Conservation (phyloP, 768 basidiomycete genomes). For the Mycena latifolia region DNA sequence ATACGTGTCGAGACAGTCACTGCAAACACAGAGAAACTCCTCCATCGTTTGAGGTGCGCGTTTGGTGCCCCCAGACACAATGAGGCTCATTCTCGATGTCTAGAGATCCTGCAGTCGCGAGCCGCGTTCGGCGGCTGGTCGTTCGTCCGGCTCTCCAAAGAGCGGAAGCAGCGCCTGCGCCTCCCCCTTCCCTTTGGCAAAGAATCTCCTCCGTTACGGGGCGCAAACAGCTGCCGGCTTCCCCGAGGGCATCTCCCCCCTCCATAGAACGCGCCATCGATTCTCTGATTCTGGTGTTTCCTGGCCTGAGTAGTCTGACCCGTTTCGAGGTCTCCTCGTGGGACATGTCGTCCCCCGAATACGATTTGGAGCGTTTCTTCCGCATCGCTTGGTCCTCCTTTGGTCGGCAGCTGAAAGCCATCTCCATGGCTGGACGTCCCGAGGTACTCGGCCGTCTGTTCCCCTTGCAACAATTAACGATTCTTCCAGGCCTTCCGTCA, state of each 20-base stretch:
- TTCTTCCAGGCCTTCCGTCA: conserved; percentile 41
- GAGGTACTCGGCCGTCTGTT: conserved; percentile 31
- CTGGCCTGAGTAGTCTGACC: conserved; percentile 47
- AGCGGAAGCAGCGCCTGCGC: neutral
- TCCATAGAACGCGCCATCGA: conserved; percentile 45
- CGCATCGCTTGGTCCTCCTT: conserved; percentile 54
- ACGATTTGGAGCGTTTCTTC: conserved; percentile 49
- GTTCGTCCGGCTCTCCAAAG: conserved; percentile 8
- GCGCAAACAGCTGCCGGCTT: conserved; percentile 13
- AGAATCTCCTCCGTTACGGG: neutral
- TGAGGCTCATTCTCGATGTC: neutral
- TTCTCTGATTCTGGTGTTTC: conserved; percentile 45
- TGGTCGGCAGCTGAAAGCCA: conserved; percentile 47
- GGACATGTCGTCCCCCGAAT: conserved; percentile 47
- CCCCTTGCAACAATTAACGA: neutral
- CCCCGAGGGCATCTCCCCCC: too few species aligned
- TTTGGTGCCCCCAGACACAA: neutral
- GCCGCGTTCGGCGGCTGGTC: conserved; percentile 31
- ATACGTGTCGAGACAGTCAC: conserved; percentile 43
- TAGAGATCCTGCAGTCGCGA: conserved; percentile 42
- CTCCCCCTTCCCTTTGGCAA: conserved; percentile 6
- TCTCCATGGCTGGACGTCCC: conserved; percentile 54
- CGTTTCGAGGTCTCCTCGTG: conserved; percentile 56
- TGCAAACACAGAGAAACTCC: conserved; percentile 29
- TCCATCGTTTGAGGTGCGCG: conserved; percentile 40